Base-by-base conservation (phyloP, 2,329 filamentous ascomycete genomes). In the Apiospora hydei region DNA sequence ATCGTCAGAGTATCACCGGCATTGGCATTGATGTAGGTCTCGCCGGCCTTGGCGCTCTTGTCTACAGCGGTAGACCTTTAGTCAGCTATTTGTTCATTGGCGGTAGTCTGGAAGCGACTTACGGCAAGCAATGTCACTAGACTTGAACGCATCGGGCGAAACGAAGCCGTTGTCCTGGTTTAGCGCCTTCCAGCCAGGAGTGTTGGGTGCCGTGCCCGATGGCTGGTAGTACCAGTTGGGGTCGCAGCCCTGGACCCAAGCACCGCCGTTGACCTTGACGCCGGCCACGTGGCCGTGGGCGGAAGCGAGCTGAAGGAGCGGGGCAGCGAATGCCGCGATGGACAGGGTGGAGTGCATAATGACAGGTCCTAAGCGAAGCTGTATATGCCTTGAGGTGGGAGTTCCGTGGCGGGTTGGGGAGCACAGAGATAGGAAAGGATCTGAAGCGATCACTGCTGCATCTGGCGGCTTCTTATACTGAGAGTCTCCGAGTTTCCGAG, bases 131-230 rank as follows among this genome's bases (percentile, higher is more conserved):
- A 88, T 86, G 70, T 86, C 85, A 41, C 79, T 46, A 14, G 79
- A 80, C 46, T 74, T 75, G 72, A 84, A 85, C 70, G 76, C 79
- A 70, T 82, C 78, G 41, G 83, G 82, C 43, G 81, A 84, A 34
- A 89, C 85, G 76, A 87, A 88, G 72, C 88, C 87, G 77, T 87
- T 86, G 74, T 86, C 85, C 70, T 83, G 83, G 74, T 85, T 82
- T 57, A 80, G 74, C 18, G 82, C 81, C 53, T 79, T 77, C 85
- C 85, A 86, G 51, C 83, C 85, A 57, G 78, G 75, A 26, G 75
- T 78, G 4, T 67, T n/a, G 10, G 73, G 71, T 1, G 73, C 73
- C 2, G 67, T 70, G 13, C 74, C 77, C 1, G 64, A 49, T 3
- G 76, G 73, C 30, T 73, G 69, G 57, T 77, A 77, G 70, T 76